Evolutionary conservation across 73 alveolate species (phyloP).

Genomic region (Paramecium biaurelia): DNA sequence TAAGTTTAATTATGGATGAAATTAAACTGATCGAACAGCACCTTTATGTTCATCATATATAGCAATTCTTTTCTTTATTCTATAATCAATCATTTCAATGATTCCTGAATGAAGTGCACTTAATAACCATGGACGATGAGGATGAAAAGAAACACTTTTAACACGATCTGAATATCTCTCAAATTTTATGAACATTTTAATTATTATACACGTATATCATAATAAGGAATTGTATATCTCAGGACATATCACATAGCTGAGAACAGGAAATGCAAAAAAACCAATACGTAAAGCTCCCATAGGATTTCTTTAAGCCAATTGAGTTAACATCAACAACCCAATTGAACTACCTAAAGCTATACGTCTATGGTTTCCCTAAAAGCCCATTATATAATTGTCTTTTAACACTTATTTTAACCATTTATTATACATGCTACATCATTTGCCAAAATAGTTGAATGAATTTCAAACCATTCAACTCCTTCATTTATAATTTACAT

Average conservation of each 20-base stretch:
- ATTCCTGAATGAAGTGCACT: conserved; percentile 87
- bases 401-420: background rate
- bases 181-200: conserved; percentile 78
- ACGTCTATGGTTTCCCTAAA: background rate
- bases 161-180: conserved; percentile 96
- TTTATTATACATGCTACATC: background rate
- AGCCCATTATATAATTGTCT: background rate
- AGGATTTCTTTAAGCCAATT: background rate
- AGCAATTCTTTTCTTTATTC: conserved; percentile 66
- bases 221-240: background rate
- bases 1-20: conserved; percentile 85
- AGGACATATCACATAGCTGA: background rate
- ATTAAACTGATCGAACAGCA: conserved; percentile 55
- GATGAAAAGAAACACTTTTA: conserved; percentile 96
- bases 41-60: conserved; percentile 92
- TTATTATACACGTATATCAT: conserved; percentile 13
- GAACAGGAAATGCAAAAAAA: background rate
- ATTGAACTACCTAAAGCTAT: background rate
- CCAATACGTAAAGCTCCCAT: background rate
- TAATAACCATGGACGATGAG: conserved; percentile 96
- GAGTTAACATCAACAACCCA: background rate
- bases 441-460: background rate
- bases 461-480: conserved; percentile 1
- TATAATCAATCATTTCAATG: conserved; percentile 95
- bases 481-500: background rate